Percentiles rank a stretch among this genome's conserved stretches.
phyloP scores from a whole-genome alignment of 768 basidiomycete species.

The Boletus sensibilis region DNA sequence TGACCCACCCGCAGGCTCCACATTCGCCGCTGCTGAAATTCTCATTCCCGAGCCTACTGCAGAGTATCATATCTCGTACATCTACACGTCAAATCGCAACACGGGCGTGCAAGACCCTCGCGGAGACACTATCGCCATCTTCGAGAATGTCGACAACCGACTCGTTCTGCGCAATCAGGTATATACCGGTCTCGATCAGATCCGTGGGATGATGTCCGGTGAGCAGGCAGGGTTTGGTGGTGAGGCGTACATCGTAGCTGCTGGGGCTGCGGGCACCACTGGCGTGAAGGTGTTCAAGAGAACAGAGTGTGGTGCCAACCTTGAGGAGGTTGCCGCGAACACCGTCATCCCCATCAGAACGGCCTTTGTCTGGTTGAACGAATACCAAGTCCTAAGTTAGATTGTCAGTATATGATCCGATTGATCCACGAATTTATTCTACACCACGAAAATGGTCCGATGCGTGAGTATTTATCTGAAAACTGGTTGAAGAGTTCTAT shows the following conservation, averaged over 20 bases:
- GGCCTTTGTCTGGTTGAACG: constrained; percentile 45
- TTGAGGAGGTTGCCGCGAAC: constrained; percentile 54
- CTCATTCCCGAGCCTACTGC: constrained; percentile 40
- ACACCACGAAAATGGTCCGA: background rate
- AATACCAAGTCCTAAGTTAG: background rate
- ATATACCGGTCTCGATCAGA: constrained; percentile 61
- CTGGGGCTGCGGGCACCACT: no score
- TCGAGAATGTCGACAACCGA: constrained; percentile 40
- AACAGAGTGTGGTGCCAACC: constrained; percentile 52
- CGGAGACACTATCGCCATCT: constrained; percentile 66
- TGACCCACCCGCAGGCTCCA: constrained; percentile 37
- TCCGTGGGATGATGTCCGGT: constrained; percentile 18
- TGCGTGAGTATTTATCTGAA: background rate
- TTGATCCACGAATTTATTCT: background rate
- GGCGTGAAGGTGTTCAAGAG: constrained; percentile 26
- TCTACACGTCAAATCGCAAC: constrained; percentile 72
- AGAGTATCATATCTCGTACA: constrained; percentile 49
- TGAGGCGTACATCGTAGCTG: no score
- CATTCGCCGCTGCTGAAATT: constrained; percentile 59
- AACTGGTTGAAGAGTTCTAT: constrained; percentile 8
- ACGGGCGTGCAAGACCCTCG: constrained; percentile 48
- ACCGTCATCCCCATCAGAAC: constrained; percentile 50
- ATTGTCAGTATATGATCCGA: background rate
- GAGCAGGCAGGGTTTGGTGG: no score
- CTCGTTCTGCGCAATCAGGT: constrained; percentile 51